These are phyloP conservation scores for Citrus medica DNA, from an alignment of 345 rosid species.

Conservation along the genomic window DNA sequence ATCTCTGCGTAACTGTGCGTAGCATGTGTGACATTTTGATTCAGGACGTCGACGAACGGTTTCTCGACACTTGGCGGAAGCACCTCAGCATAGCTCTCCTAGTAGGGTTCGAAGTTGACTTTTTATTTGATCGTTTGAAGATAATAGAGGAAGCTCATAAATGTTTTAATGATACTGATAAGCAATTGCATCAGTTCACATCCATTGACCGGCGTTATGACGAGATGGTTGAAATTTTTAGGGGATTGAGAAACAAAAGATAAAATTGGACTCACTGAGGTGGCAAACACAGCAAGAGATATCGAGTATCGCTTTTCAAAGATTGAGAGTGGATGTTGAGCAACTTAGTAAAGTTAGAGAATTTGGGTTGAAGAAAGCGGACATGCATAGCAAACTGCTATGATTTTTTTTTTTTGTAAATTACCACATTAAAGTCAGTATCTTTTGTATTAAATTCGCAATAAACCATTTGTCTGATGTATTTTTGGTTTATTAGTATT, in stretches of 20 bases:
- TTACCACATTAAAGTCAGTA: too few relatives aligned
- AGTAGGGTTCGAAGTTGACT: not conserved
- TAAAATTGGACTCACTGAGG: not conserved
- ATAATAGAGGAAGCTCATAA: not conserved
- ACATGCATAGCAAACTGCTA: too few relatives aligned
- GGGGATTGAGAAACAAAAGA: not conserved
- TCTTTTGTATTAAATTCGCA: too few relatives aligned
- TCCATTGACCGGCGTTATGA: not conserved
- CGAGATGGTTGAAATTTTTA: not conserved
- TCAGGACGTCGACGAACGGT: too few relatives aligned
- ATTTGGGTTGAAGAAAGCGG: not conserved
- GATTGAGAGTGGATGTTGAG: not conserved
- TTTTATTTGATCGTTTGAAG: not conserved
- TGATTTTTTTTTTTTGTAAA: too few relatives aligned
- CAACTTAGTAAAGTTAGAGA: not conserved
- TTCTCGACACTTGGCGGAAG: too few relatives aligned
- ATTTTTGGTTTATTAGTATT: too few relatives aligned
- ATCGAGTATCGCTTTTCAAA: not conserved
- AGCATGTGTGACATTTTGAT: too few relatives aligned
- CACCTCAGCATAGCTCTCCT: not conserved
- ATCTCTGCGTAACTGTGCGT: too few relatives aligned
- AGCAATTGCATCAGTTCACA: too few relatives aligned
- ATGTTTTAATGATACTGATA: too few relatives aligned
- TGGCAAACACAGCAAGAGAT: not conserved
- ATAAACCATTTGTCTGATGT: too few relatives aligned